Evolutionary conservation across 2,329 filamentous ascomycete species (phyloP), one percentile per base, ranked within the genome.

Genomic region (Septoria petroselini): DNA sequence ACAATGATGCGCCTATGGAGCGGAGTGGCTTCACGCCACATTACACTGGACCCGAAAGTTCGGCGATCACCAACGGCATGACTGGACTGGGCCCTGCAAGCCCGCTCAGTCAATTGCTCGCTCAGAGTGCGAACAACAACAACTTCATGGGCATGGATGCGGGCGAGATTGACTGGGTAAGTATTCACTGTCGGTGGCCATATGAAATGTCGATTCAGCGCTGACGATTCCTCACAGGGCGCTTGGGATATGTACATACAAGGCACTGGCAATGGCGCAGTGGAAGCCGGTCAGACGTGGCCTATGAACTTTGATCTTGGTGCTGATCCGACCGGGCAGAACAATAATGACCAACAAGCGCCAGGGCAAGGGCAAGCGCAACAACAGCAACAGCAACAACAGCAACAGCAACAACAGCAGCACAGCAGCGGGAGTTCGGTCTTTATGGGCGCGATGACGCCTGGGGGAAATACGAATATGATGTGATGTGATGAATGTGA

Each of bases 211-310:
- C 48, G 42, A 51, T 38, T 42, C 30, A 8, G 11, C 4, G 5
- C 25, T 27, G 7, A 35, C 7, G 18, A 54, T 62, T 45, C 46
- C 41, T 39, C 23, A 57, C 57, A 84, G 81, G 79, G 84, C 54
- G 81, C 82, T 21, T 86, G 82, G 82, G 83, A 86, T 62, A 80
- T 76, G 5, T 86, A 85, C 59, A 80, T 86, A 40, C 82, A 85
- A 64, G 81, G 79, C 44, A 74, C 79, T 4, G 73, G 60, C 30
- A 59, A 53, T 33, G 52, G 41, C 8, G 56, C 59, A 27, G 64
- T 73, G 50, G 72, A 75, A 41, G 60, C 68, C 2, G 67, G 66
- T 49, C 66, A 66, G 15, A 71, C 73, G 62, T 75, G 73, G 61
- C 71, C 72, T 0, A 71, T 73, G 70, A 72, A 73, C 37, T 19